phyloP scores from a whole-genome alignment of 352 stramenopile genomes.

The Halophytophthora polymorphica region DNA sequence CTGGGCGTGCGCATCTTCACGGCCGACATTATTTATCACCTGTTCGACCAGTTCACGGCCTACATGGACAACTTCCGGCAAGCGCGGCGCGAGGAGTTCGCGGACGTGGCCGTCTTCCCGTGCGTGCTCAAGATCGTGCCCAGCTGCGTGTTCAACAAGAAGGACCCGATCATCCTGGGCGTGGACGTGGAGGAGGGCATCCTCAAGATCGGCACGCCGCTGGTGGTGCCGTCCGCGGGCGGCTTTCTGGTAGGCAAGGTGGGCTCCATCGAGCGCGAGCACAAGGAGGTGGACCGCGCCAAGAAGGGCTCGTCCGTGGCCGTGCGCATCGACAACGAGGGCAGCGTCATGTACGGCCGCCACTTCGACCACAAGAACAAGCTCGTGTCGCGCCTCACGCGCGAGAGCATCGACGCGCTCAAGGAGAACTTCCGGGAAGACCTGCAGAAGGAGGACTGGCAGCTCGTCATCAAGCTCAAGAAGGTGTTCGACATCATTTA shows the following conservation, averaged over 20 bases:
- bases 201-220: constrained; percentile 96
- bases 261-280: constrained; percentile 95
- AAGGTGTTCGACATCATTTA: constrained; percentile 98
- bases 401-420: constrained; percentile 96
- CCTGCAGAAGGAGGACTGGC: constrained; percentile 97
- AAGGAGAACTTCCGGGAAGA: constrained; percentile 99
- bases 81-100: constrained; percentile 90
- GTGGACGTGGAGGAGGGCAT: constrained; percentile 97
- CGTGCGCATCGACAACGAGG: constrained; percentile 97
- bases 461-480: constrained; percentile 98
- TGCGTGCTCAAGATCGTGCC: constrained; percentile 97
- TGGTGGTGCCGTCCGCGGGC: constrained; percentile 81
- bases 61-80: constrained; percentile 97
- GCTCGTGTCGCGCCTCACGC: constrained; percentile 83
- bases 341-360: constrained; percentile 95
- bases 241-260: constrained; percentile 93
- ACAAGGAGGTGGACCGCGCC: constrained; percentile 93
- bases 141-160: constrained; percentile 99
- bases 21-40: constrained; percentile 99
- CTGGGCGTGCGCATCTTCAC: constrained; percentile 98
- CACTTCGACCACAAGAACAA: constrained; percentile 95
- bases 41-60: constrained; percentile 98
- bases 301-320: constrained; percentile 93
- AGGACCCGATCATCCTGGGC: constrained; percentile 99
- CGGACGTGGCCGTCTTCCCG: constrained; percentile 91